A percentile compares a stretch with the other conserved stretches of the same genome.
phyloP scores from a whole-genome alignment of 2,329 filamentous ascomycete species.

The Venturia nashicola region DNA sequence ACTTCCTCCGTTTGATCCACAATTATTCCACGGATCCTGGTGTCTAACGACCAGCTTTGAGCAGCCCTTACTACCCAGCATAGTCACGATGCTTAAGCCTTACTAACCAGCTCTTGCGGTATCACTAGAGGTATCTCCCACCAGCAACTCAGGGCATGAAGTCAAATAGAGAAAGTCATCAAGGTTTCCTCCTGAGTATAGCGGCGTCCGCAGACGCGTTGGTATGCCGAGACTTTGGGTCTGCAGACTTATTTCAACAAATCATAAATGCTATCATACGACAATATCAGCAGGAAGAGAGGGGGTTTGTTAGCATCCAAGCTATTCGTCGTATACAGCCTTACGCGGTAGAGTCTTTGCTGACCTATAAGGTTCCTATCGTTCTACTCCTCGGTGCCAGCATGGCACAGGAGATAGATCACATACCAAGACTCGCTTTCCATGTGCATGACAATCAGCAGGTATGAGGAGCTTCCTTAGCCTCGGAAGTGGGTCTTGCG shows the following conservation, averaged over 20 bases:
- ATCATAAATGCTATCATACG: not conserved
- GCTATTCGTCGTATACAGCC: not conserved
- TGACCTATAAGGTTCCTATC: not conserved
- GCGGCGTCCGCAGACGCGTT: not conserved
- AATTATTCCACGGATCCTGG: not conserved
- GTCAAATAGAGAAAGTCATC: not conserved
- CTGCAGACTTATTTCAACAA: not conserved
- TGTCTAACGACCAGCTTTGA: not conserved
- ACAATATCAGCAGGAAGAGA: not conserved
- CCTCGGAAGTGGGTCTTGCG: conserved; percentile 10
- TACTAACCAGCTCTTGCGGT: too few relatives aligned
- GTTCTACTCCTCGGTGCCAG: not conserved
- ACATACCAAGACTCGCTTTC: not conserved
- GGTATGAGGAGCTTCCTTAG: conserved; percentile 11
- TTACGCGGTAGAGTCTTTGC: not conserved
- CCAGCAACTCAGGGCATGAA: not conserved
- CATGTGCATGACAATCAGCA: not conserved
- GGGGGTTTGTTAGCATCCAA: not conserved
- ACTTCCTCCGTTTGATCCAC: not conserved
- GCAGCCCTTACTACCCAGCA: not conserved
- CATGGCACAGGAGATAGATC: not conserved
- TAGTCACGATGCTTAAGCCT: not conserved
- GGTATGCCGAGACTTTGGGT: not conserved
- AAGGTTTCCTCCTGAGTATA: not conserved
- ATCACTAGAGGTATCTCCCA: not conserved